Evolutionary conservation across 345 rosid genomes (phyloP).

Genomic region (Eucalyptus cloeziana): DNA sequence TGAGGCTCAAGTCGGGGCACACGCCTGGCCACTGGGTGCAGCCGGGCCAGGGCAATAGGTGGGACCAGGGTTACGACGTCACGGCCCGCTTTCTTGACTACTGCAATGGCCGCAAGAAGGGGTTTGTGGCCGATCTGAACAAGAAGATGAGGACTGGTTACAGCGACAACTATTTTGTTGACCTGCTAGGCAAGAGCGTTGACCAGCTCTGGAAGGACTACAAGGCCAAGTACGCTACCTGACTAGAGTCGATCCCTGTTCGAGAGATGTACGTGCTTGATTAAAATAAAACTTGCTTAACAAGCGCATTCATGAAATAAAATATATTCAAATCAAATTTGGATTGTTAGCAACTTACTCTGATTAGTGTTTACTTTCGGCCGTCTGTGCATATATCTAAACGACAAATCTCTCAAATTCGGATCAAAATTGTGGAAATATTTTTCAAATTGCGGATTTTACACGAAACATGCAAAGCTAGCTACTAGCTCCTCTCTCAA

Average conservation of each 20-base stretch:
- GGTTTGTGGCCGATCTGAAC: slow-evolving; percentile 61
- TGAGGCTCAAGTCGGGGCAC: slow-evolving; percentile 46
- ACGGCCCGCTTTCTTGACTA: slow-evolving; percentile 63
- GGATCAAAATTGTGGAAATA: too few relatives aligned
- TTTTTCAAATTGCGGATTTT: neutral
- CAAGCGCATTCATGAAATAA: neutral
- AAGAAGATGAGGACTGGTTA: slow-evolving; percentile 51
- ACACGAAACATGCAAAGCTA: neutral
- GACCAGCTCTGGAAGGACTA: slow-evolving; percentile 64
- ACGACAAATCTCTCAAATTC: neutral
- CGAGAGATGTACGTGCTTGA: neutral
- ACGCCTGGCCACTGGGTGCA: slow-evolving; percentile 45
- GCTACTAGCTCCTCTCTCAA: neutral
- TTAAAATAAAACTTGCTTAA: neutral
- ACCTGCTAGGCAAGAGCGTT: slow-evolving; percentile 47
- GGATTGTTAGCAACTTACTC: neutral
- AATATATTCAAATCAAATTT: too few relatives aligned
- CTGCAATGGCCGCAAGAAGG: slow-evolving; percentile 30
- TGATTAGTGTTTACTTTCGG: too few relatives aligned
- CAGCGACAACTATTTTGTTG: slow-evolving; percentile 27
- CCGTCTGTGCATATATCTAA: neutral
- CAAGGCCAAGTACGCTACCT: slow-evolving; percentile 37
- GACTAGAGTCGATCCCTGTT: neutral
- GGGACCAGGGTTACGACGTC: slow-evolving; percentile 72
- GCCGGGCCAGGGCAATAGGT: slow-evolving; percentile 44